phyloP scores from a whole-genome alignment of 257 asterid species.

The Handroanthus guayacan region DNA sequence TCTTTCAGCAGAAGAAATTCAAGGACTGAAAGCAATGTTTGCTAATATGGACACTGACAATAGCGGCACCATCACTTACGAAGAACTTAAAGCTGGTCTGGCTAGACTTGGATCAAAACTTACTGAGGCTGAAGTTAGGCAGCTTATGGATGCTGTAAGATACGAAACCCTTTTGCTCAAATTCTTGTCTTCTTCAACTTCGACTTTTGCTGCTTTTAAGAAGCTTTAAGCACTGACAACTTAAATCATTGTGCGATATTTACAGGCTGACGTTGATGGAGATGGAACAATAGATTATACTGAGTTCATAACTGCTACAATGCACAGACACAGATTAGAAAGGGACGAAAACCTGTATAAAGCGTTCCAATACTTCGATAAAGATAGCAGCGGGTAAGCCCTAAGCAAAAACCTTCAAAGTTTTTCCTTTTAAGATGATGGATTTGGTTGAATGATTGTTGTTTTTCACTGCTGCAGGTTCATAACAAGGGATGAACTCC shows the following conservation, averaged over 20 bases:
- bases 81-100: constrained; percentile 82
- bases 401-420: neutral
- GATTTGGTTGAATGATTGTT: constrained; percentile 1
- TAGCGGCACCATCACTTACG: constrained; percentile 83
- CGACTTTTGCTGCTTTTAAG: neutral
- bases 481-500: constrained; percentile 86
- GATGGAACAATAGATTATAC: constrained; percentile 86
- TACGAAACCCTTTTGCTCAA: neutral
- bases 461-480: constrained; percentile 46
- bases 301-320: constrained; percentile 90
- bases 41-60: constrained; percentile 84
- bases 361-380: constrained; percentile 86
- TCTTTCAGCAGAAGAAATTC: constrained; percentile 83
- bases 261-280: constrained; percentile 96
- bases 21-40: constrained; percentile 89
- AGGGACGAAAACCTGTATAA: constrained; percentile 76
- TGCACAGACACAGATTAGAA: constrained; percentile 91
- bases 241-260: neutral
- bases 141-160: constrained; percentile 92
- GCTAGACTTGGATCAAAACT: constrained; percentile 90
- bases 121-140: constrained; percentile 84
- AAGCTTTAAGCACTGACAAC: neutral
- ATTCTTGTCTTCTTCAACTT: neutral
- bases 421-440: neutral
- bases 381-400: constrained; percentile 82